These are phyloP conservation scores for Pseudocercospora pini-densiflorae DNA, from an alignment of 2,329 filamentous ascomycete species.

Conservation along the genomic window DNA sequence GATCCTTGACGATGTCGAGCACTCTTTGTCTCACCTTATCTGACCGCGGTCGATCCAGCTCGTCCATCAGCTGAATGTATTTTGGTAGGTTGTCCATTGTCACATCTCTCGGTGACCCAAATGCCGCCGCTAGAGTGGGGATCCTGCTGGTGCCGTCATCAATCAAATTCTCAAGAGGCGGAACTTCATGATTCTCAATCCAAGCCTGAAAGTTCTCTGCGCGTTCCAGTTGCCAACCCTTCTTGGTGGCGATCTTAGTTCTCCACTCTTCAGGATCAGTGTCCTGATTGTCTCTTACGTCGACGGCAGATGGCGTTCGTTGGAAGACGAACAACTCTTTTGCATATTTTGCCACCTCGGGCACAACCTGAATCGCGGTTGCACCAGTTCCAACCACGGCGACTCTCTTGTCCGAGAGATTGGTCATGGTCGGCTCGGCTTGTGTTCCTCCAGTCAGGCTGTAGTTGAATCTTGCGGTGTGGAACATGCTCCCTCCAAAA, in stretches of 20 bases:
- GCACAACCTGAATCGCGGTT: constrained; percentile 48
- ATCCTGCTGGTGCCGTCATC: constrained; percentile 54
- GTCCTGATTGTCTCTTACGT: constrained; percentile 38
- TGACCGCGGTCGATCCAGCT: constrained; percentile 46
- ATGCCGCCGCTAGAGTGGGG: constrained; percentile 32
- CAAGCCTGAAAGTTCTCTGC: constrained; percentile 50
- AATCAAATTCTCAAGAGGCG: constrained; percentile 50
- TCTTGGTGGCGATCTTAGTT: constrained; percentile 36
- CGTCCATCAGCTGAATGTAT: background rate
- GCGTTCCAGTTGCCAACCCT: constrained; percentile 57
- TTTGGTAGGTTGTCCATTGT: background rate
- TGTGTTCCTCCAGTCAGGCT: constrained; percentile 45
- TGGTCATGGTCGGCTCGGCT: constrained; percentile 36
- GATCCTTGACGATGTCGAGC: constrained; percentile 57
- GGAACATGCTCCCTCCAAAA: constrained; percentile 49
- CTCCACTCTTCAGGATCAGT: constrained; percentile 51
- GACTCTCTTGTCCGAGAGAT: constrained; percentile 45
- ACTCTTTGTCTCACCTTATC: constrained; percentile 52
- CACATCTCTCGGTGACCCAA: background rate
- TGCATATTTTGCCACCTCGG: constrained; percentile 43
- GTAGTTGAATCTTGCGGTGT: constrained; percentile 52
- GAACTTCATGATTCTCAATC: constrained; percentile 39
- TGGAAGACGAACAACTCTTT: constrained; percentile 49
- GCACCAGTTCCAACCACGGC: constrained; percentile 49
- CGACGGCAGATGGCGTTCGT: constrained; percentile 46